Evolutionary conservation across 2,329 filamentous ascomycete species (phyloP).

Genomic region (Aspergillus tanneri): DNA sequence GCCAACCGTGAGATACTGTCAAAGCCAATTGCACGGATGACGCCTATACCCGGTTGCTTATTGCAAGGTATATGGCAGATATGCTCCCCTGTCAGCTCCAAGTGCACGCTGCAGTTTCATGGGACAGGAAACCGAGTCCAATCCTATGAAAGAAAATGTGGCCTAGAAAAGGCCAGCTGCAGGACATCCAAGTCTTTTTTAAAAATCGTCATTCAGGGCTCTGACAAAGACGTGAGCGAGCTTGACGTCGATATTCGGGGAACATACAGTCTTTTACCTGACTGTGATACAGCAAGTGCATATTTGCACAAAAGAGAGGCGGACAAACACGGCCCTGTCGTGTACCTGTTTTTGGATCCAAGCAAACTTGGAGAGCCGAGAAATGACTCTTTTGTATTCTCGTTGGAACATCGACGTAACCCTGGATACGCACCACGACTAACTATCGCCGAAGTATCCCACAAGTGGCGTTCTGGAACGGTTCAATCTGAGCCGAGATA

Average conservation of each 20-base stretch:
- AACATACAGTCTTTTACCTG: conserved; percentile 50
- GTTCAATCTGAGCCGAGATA: conserved; percentile 12
- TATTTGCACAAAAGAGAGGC: conserved; percentile 52
- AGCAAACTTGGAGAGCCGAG: conserved; percentile 47
- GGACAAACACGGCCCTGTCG: conserved; percentile 17
- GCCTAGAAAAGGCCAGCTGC: conserved; percentile 39
- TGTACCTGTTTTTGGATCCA: conserved; percentile 62
- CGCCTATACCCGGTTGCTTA: conserved; percentile 30
- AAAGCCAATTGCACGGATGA: conserved; percentile 51
- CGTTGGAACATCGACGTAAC: conserved; percentile 48
- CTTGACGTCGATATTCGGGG: conserved; percentile 49
- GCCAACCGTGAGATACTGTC: conserved; percentile 44
- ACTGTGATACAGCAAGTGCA: conserved; percentile 58
- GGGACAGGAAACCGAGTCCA: conserved; percentile 33
- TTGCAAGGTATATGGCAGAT: conserved; percentile 48
- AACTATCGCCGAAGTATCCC: conserved; percentile 48
- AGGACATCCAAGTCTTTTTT: conserved; percentile 49
- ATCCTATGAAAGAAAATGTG: conserved; percentile 43
- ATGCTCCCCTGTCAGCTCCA: conserved; percentile 40
- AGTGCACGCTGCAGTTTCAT: conserved; percentile 37
- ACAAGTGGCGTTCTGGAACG: conserved; percentile 46
- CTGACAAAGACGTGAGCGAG: conserved; percentile 26
- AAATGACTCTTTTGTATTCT: conserved; percentile 59
- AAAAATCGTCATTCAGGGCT: conserved; percentile 41
- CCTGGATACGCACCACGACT: conserved; percentile 49